These are phyloP conservation scores for Debaryomyces coudertii DNA, from an alignment of 1,139 yeast species.

Conservation along the genomic window DNA sequence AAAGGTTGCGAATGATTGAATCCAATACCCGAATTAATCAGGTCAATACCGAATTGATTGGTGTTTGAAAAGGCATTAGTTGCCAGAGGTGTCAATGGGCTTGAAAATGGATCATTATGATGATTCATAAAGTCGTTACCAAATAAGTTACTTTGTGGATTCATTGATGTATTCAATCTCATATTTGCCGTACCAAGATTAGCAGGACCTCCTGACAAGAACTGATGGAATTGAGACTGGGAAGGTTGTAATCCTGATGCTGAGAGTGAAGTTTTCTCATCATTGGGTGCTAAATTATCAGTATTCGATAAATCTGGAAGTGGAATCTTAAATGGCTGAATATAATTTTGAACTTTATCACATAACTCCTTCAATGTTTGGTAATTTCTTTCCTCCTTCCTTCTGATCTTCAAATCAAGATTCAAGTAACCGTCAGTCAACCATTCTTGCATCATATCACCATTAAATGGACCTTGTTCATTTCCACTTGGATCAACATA, in stretches of 20 bases:
- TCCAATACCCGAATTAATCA: slow-evolving; percentile 22
- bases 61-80: slow-evolving; percentile 14
- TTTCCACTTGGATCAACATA: slow-evolving; percentile 72
- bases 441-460: slow-evolving; percentile 82
- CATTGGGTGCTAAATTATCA: not conserved
- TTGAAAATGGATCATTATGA: slow-evolving; percentile 28
- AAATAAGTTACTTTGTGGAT: slow-evolving; percentile 28
- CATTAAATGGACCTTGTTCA: slow-evolving; percentile 82
- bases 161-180: slow-evolving; percentile 24
- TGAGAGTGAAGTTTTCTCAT: not conserved
- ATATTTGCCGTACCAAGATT: slow-evolving; percentile 30
- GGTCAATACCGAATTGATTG: slow-evolving; percentile 32
- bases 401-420: slow-evolving; percentile 57
- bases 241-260: slow-evolving; percentile 2
- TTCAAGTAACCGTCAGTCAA: slow-evolving; percentile 62
- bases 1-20: slow-evolving; percentile 15
- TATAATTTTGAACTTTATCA: slow-evolving; percentile 48
- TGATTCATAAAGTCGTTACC: slow-evolving; percentile 29
- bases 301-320: slow-evolving; percentile 37
- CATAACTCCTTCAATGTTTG: slow-evolving; percentile 51
- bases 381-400: slow-evolving; percentile 49
- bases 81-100: slow-evolving; percentile 19
- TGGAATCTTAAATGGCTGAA: slow-evolving; percentile 66
- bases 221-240: slow-evolving; percentile 25
- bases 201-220: slow-evolving; percentile 26